Percentiles rank a stretch among this genome's conserved stretches.
phyloP scores from a whole-genome alignment of 2,329 filamentous ascomycete genomes.

The Huntiella omanensis region DNA sequence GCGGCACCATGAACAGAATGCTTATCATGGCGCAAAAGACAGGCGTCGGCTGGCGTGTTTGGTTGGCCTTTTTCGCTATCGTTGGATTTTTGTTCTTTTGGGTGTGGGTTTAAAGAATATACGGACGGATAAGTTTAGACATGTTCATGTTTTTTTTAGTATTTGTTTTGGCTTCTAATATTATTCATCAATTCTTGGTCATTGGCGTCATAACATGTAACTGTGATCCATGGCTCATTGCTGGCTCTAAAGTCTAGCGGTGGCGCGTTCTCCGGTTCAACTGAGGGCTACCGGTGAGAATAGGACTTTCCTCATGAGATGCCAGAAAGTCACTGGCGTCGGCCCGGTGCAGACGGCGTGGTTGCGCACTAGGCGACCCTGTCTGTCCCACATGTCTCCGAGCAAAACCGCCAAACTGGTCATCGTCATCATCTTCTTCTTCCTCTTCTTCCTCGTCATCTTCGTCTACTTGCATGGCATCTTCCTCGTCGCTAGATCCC shows the following conservation, averaged over 20 bases:
- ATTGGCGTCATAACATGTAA: too few relatives aligned
- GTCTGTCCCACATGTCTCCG: constrained; percentile 17
- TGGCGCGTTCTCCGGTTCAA: constrained; percentile 55
- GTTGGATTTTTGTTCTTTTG: constrained; percentile 74
- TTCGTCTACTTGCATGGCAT: constrained; percentile 28
- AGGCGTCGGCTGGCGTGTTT: constrained; percentile 90
- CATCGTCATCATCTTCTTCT: constrained; percentile 4
- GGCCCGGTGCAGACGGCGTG: constrained; percentile 26
- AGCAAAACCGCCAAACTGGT: constrained; percentile 6
- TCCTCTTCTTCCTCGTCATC: constrained; percentile 51
- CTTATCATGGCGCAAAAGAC: constrained; percentile 84
- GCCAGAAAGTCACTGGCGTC: constrained; percentile 34
- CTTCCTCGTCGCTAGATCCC: constrained; percentile 28
- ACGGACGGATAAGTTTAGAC: background rate
- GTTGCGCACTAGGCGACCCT: constrained; percentile 21
- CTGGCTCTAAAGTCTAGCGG: constrained; percentile 70
- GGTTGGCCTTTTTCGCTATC: constrained; percentile 72
- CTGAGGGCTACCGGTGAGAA: constrained; percentile 32
- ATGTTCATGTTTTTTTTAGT: too few relatives aligned
- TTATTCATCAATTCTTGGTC: background rate
- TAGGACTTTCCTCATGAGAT: constrained; percentile 38
- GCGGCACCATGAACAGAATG: constrained; percentile 95
- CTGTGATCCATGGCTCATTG: constrained; percentile 24
- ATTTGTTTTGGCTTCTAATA: background rate
- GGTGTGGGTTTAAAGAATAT: constrained; percentile 52